Evolutionary conservation across 768 basidiomycete genomes (phyloP).

Genomic region (Heimioporus sp.): DNA sequence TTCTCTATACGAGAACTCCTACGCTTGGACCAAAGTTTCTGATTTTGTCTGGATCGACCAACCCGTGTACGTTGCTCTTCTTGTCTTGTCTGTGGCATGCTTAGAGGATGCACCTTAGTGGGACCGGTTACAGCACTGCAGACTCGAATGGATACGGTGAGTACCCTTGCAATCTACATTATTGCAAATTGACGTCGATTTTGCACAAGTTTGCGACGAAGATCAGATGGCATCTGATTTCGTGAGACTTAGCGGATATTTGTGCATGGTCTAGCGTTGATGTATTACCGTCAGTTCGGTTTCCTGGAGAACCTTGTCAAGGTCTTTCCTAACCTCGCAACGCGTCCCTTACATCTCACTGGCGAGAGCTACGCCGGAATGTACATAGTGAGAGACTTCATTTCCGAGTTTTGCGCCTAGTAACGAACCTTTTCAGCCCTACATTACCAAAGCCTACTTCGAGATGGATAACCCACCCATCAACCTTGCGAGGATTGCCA

Average conservation of each 20-base stretch:
- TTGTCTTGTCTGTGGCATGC: background rate
- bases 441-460: slow-evolving; percentile 74
- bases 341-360: slow-evolving; percentile 62
- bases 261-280: background rate
- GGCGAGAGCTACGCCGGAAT: slow-evolving; percentile 78
- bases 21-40: slow-evolving; percentile 57
- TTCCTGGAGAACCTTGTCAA: slow-evolving; percentile 71
- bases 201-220: slow-evolving; percentile 48
- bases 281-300: slow-evolving; percentile 48
- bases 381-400: slow-evolving; percentile 52
- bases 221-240: slow-evolving; percentile 61
- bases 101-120: slow-evolving; percentile 33
- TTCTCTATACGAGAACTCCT: slow-evolving; percentile 46
- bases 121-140: slow-evolving; percentile 62
- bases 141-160: slow-evolving; percentile 60
- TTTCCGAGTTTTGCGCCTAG: background rate
- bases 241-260: slow-evolving; percentile 28
- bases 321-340: slow-evolving; percentile 68
- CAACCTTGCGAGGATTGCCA: slow-evolving; percentile 62
- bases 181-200: background rate
- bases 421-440: slow-evolving; percentile 47
- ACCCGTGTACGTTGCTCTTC: slow-evolving; percentile 46
- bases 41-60: slow-evolving; percentile 78
- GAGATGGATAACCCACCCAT: slow-evolving; percentile 62
- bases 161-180: slow-evolving; percentile 6